Base-by-base conservation (phyloP, 768 basidiomycete species). In the Gelatoporia subvermispora region DNA sequence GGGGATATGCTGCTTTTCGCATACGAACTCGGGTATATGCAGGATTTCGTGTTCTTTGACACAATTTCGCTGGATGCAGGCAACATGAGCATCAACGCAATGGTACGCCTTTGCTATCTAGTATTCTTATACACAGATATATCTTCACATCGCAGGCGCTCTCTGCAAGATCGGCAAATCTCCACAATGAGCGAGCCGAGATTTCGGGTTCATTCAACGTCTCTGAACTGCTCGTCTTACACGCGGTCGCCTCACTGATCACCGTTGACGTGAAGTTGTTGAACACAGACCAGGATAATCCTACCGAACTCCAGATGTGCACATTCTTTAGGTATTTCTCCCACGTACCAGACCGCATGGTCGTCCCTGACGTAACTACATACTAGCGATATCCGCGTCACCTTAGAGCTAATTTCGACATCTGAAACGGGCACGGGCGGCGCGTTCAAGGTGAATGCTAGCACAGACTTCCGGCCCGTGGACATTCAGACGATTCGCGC, bases 291-390 rank as follows among this genome's bases (percentile, higher is more conserved):
- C 45, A 41, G 53, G 48, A 43, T 43, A 4, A 44, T 55, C 17
- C 46, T 65, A 2, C 69, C 10, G 52, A 55, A 20, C 54, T 77
- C 47, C 36, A 47, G 1, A 59, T 77, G 43, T 56, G 51, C n/a
- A 74, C 75, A 1, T 61, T 53, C 13, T 78, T 81, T 48, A 68
- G 66, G 78, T 79, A 56, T 39, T 69, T 59, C 17, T 21, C 22
- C 15, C 8, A 21, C 13, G 28, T 31, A n/a, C n/a, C n/a, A n/a
- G n/a, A n/a, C n/a, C n/a, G n/a, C n/a, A n/a, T n/a, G n/a, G n/a
- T n/a, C n/a, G n/a, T n/a, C n/a, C n/a, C n/a, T n/a, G n/a, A n/a
- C n/a, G n/a, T 36, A 39, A 24, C 34, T 23, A 17, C 36, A 16
- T 36, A 20, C 2, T 35, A 68, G 55, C 5, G 35, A 41, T 3